phyloP scores from a whole-genome alignment of 1,284 basidiomycete genomes.

The Fomitopsis betulina region DNA sequence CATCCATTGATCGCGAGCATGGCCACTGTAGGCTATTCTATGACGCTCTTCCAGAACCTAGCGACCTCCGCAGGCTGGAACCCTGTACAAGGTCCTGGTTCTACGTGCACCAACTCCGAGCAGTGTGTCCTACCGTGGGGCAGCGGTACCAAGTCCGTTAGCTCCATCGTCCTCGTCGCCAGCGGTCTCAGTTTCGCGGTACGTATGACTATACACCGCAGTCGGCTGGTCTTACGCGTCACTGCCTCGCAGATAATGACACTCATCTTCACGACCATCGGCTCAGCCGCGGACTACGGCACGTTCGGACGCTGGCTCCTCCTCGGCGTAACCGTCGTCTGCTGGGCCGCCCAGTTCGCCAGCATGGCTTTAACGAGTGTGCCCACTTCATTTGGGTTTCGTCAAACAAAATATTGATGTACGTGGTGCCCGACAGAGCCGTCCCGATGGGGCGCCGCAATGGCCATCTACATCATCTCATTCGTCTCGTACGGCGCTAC shows the following conservation, averaged over 20 bases:
- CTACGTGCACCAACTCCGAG: conserved; percentile 61
- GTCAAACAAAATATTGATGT: not conserved
- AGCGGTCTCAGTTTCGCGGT: conserved; percentile 77
- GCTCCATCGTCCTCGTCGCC: conserved; percentile 69
- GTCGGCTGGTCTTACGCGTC: conserved; percentile 3
- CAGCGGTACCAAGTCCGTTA: conserved; percentile 63
- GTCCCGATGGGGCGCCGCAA: conserved; percentile 68
- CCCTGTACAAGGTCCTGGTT: conserved; percentile 49
- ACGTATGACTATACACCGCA: conserved; percentile 21
- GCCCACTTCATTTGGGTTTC: conserved; percentile 13
- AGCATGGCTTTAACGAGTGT: conserved; percentile 67
- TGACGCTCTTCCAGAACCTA: conserved; percentile 45
- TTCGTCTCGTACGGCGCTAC: conserved; percentile 76
- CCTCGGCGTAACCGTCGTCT: conserved; percentile 65
- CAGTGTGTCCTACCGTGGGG: conserved; percentile 74
- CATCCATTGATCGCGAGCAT: not conserved
- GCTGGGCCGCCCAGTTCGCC: conserved; percentile 78
- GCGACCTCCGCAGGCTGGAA: conserved; percentile 1
- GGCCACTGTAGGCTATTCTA: conserved; percentile 45
- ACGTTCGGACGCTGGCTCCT: conserved; percentile 76
- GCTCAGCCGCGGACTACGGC: conserved; percentile 80
- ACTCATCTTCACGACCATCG: conserved; percentile 75
- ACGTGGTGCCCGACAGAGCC: conserved; percentile 37
- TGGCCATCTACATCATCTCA: conserved; percentile 79
- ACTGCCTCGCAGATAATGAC: conserved; percentile 56